phyloP scores from a whole-genome alignment of 2,329 filamentous ascomycete species.

The Lanzia echinophila region DNA sequence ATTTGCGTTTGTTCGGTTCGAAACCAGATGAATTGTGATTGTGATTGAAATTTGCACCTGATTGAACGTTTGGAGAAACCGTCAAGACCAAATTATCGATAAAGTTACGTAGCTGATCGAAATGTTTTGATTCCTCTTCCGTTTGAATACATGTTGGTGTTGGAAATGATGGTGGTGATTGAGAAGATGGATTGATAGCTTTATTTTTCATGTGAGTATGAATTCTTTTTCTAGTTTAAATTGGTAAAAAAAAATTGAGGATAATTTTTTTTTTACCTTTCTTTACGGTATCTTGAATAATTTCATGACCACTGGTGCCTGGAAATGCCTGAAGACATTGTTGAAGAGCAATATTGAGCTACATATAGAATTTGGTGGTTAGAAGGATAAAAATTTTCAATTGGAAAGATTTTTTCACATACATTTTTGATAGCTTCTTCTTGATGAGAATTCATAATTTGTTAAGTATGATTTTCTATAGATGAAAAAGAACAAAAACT shows the following conservation, averaged over 20 bases:
- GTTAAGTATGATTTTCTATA: background rate
- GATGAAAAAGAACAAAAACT: background rate
- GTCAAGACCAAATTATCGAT: conserved; percentile 10
- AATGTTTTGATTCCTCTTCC: conserved; percentile 9
- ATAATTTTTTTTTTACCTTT: conserved; percentile 2
- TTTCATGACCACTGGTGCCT: conserved; percentile 6
- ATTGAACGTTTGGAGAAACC: background rate
- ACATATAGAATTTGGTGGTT: background rate
- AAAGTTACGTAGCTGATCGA: conserved; percentile 11
- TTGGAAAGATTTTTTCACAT: background rate
- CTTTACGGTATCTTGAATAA: conserved; percentile 7
- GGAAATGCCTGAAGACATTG: conserved; percentile 5
- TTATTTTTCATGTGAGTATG: background rate
- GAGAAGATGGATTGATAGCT: conserved; percentile 3
- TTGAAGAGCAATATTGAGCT: conserved; percentile 10
- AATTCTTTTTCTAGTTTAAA: background rate
- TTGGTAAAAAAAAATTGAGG: background rate
- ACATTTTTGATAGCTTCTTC: conserved; percentile 7
- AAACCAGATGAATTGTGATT: background rate
- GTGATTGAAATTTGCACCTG: background rate
- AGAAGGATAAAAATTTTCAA: background rate
- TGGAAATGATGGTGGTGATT: conserved; percentile 1
- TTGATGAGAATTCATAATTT: conserved; percentile 9
- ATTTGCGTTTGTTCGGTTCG: conserved; percentile 10
- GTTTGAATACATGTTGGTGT: conserved; percentile 9